Percentiles rank a stretch among this genome's conserved stretches.
Conservation (phyloP, 164 flowering plant genomes). For the Kalanchoe fedtschenkoi region DNA sequence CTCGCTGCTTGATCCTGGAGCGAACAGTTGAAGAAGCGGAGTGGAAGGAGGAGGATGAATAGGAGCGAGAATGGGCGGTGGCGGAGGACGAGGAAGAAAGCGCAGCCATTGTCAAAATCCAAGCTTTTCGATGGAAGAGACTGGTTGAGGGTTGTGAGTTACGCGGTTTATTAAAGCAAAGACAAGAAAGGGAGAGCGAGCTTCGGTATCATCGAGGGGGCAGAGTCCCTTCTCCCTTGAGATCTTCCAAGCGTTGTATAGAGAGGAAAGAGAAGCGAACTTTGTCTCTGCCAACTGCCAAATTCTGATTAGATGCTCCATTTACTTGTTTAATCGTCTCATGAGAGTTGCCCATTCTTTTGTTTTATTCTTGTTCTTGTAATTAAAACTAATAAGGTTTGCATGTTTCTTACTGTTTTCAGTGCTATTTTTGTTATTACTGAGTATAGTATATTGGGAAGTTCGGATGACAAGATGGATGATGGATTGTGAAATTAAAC, state of each 20-base stretch:
- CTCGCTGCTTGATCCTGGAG: background rate
- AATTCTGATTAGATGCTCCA: no score
- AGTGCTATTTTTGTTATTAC: no score
- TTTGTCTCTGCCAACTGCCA: background rate
- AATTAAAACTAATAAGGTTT: no score
- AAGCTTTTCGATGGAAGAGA: background rate
- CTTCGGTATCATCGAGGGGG: background rate
- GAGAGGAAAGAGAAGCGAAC: background rate
- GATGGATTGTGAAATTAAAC: no score
- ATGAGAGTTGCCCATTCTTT: no score
- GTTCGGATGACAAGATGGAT: no score
- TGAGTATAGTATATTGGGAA: no score
- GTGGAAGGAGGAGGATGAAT: background rate
- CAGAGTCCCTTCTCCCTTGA: background rate
- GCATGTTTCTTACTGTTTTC: no score
- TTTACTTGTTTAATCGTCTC: no score
- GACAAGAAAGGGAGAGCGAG: background rate
- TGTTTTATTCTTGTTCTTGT: no score
- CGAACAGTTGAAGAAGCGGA: background rate
- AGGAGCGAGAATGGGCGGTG: background rate
- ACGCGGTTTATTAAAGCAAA: conserved; percentile 15
- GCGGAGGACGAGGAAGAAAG: background rate
- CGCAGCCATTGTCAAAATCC: background rate
- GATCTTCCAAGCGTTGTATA: background rate
- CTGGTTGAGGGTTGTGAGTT: background rate